Evolutionary conservation across 495 filamentous ascomycete genomes (phyloP).

Genomic region (Neurospora sp.): DNA sequence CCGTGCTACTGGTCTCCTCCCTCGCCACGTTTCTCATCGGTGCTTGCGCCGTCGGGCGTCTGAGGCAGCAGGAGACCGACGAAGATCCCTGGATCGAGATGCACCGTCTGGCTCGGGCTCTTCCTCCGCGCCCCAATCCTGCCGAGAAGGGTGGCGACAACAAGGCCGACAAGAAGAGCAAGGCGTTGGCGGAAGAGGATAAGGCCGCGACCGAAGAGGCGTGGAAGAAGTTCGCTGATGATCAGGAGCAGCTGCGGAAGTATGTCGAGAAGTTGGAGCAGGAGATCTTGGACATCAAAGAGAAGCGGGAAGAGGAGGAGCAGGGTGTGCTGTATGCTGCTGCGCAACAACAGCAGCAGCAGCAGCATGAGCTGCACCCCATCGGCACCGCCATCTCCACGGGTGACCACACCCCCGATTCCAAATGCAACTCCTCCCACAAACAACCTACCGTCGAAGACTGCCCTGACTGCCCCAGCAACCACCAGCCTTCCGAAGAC

Average conservation of each 20-base stretch:
- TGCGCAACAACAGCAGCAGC: not conserved
- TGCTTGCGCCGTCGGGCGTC: not conserved
- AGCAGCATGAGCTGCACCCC: not conserved
- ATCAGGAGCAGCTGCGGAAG: conserved; percentile 7
- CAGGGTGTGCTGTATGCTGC: not conserved
- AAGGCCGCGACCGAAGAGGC: conserved; percentile 1
- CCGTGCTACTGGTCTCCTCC: conserved; percentile 1
- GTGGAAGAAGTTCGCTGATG: conserved; percentile 9
- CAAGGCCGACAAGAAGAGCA: not conserved
- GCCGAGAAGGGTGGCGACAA: not conserved
- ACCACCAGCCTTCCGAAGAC: not conserved
- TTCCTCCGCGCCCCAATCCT: conserved; percentile 6
- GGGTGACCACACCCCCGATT: not conserved
- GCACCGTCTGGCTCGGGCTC: conserved; percentile 5
- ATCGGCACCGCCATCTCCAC: not conserved
- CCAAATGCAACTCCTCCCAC: not conserved
- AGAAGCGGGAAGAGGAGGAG: not conserved
- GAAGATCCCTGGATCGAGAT: conserved; percentile 15
- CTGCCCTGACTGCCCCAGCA: not conserved
- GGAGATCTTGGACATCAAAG: conserved; percentile 7
- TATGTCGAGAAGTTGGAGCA: conserved; percentile 16
- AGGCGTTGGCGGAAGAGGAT: not conserved
- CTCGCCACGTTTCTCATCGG: not conserved
- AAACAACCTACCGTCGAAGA: not conserved
- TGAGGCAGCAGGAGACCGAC: not conserved